phyloP scores from a whole-genome alignment of 768 basidiomycete genomes.

The Tylopilus felleus region DNA sequence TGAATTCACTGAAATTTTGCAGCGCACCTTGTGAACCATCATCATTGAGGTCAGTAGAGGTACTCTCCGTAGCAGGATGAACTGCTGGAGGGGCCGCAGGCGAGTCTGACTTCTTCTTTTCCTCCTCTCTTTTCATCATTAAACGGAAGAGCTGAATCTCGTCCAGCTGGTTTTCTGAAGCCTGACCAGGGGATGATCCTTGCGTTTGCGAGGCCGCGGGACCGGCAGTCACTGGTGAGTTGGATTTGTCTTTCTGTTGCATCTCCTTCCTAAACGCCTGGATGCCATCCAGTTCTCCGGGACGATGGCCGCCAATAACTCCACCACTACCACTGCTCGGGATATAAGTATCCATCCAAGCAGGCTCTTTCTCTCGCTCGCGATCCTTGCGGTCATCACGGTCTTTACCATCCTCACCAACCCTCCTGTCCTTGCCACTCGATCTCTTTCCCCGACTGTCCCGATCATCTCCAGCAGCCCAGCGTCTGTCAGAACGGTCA shows the following conservation, averaged over 20 bases:
- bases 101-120: constrained; percentile 39
- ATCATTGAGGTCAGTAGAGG: constrained; percentile 7
- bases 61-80: constrained; percentile 10
- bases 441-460: constrained; percentile 61
- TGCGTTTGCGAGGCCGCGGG: constrained; percentile 18
- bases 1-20: not conserved
- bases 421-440: constrained; percentile 56
- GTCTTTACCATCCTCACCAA: constrained; percentile 45
- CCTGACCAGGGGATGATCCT: constrained; percentile 15
- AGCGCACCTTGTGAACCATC: constrained; percentile 21
- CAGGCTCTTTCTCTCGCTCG: constrained; percentile 79
- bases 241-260: constrained; percentile 69
- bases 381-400: constrained; percentile 50
- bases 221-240: constrained; percentile 13
- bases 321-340: constrained; percentile 55
- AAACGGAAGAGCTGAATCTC: constrained; percentile 83
- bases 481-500: constrained; percentile 48
- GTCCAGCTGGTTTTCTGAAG: constrained; percentile 50
- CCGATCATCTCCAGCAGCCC: constrained; percentile 64
- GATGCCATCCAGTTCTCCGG: constrained; percentile 75
- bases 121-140: constrained; percentile 77
- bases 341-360: constrained; percentile 90
- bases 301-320: constrained; percentile 58
- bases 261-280: constrained; percentile 86
- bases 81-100: not conserved